Conservation (phyloP, 495 filamentous ascomycete species). For the Penicillium ochrochloron region DNA sequence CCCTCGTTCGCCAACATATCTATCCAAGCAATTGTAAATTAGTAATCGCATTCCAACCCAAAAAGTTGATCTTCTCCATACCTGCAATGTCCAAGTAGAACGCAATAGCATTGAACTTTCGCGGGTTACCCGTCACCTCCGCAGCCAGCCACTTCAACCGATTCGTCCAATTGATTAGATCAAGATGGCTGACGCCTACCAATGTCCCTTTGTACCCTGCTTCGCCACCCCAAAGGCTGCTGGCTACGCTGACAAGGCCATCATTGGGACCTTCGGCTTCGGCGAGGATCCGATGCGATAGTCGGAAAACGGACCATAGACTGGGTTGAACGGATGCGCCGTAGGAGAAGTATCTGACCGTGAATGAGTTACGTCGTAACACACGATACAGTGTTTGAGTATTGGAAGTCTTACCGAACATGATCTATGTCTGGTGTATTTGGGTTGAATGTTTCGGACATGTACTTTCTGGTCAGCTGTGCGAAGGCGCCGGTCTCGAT, state of each 20-base stretch:
- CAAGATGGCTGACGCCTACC: conserved; percentile 84
- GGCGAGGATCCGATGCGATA: conserved; percentile 71
- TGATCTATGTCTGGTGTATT: conserved; percentile 70
- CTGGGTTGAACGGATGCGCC: conserved; percentile 73
- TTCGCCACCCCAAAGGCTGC: conserved; percentile 79
- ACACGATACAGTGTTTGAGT: not conserved
- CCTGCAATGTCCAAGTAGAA: conserved; percentile 91
- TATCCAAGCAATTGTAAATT: conserved; percentile 4
- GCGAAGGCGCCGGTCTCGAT: conserved; percentile 82
- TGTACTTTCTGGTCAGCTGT: conserved; percentile 83
- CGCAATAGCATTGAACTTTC: conserved; percentile 92
- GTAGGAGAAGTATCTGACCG: conserved; percentile 80
- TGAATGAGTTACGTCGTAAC: not conserved
- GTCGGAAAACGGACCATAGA: conserved; percentile 74
- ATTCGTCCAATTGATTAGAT: conserved; percentile 97
- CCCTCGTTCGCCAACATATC: conserved; percentile 82
- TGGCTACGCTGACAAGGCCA: conserved; percentile 86
- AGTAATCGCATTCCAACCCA: not conserved
- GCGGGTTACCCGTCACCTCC: conserved; percentile 67
- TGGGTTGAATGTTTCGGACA: conserved; percentile 82
- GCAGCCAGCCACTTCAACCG: conserved; percentile 72
- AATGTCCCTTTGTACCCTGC: conserved; percentile 82
- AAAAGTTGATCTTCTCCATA: conserved; percentile 31
- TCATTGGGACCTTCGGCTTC: conserved; percentile 83
- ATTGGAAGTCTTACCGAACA: conserved; percentile 56